Base-by-base conservation (phyloP, 2,329 filamentous ascomycete species). In the Fusarium sororula region DNA sequence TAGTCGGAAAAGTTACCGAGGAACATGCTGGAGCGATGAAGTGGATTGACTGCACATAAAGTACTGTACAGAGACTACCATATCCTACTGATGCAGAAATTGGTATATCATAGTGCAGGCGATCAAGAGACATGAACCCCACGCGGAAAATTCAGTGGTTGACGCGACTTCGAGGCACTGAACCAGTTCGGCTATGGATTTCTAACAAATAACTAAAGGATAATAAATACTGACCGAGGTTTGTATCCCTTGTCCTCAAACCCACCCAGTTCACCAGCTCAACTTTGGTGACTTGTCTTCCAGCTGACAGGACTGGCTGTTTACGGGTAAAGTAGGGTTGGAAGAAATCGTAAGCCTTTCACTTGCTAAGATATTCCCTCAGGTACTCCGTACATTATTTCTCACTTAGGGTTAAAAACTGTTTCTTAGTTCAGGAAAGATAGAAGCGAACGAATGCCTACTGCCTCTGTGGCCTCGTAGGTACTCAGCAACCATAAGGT, bases 1-100 rank as follows among this genome's bases (percentile, higher is more conserved):
- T 48, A 66, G 59, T 37, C 58, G 51, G 66, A 57, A 55, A 20
- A 37, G 26, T 30, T 70, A 18, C 66, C 67, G 59, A 69, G 64
- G 63, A 50, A 56, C 50, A 64, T 30, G 44, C 37, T 63, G 38
- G 42, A 56, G 42, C 32, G 24, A 22, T 45, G 35, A 56, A 63
- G 48, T 55, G 65, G 65, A 28, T 30, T 51, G 12, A 50, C 14
- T 50, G 42, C 37, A 44, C 28, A 17, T 17, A 24, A 26, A 26
- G 17, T 63, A n/a, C 15, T 32, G 39, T 37, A 24, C 28, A 60
- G 54, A 60, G 17, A 17, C 26, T 15, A 28, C 35, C 37, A 50
- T 57, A 37, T 60, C 20, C 20, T 28, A 42, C 28, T 30, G 57
- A 64, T 41, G 38, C 65, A 69, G 38, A 35, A 63, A 41, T 44